These are phyloP conservation scores for Wickerhamomyces sydowiorum DNA, from an alignment of 805 yeast species.

Conservation along the genomic window DNA sequence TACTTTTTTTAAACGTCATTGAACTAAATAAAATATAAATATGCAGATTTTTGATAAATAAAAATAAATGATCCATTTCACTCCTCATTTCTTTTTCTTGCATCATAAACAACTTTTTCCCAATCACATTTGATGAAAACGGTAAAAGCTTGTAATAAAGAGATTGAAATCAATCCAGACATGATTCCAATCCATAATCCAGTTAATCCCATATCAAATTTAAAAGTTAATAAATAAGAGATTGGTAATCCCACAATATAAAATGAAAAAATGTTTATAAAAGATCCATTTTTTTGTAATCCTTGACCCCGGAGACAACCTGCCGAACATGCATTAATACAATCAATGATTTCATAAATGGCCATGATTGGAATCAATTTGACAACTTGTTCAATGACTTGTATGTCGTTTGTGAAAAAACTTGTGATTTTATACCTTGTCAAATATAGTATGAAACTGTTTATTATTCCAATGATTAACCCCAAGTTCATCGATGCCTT, in stretches of 20 bases:
- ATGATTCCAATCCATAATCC: slow-evolving; percentile 83
- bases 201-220: slow-evolving; percentile 36
- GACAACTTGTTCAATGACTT: slow-evolving; percentile 49
- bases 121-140: slow-evolving; percentile 44
- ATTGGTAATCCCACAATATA: slow-evolving; percentile 71
- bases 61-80: slow-evolving; percentile 1
- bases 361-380: slow-evolving; percentile 59
- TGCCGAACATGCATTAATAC: slow-evolving; percentile 67
- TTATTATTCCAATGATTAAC: slow-evolving; percentile 38
- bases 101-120: slow-evolving; percentile 42
- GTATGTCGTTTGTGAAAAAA: slow-evolving; percentile 56
- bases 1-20: no score
- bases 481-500: slow-evolving; percentile 39
- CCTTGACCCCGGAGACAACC: slow-evolving; percentile 87
- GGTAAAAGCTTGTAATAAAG: slow-evolving; percentile 41
- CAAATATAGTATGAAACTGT: slow-evolving; percentile 43
- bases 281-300: slow-evolving; percentile 71
- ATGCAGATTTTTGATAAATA: neutral
- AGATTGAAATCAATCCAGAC: slow-evolving; percentile 46
- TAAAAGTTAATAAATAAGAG: slow-evolving; percentile 52
- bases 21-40: neutral
- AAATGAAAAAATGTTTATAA: slow-evolving; percentile 60
- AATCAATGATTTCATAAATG: slow-evolving; percentile 63
- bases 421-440: slow-evolving; percentile 46
- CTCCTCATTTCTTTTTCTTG: slow-evolving; percentile 32